Evolutionary conservation across 345 rosid genomes (phyloP).

Genomic region (Psidium friedrichsthalianum): DNA sequence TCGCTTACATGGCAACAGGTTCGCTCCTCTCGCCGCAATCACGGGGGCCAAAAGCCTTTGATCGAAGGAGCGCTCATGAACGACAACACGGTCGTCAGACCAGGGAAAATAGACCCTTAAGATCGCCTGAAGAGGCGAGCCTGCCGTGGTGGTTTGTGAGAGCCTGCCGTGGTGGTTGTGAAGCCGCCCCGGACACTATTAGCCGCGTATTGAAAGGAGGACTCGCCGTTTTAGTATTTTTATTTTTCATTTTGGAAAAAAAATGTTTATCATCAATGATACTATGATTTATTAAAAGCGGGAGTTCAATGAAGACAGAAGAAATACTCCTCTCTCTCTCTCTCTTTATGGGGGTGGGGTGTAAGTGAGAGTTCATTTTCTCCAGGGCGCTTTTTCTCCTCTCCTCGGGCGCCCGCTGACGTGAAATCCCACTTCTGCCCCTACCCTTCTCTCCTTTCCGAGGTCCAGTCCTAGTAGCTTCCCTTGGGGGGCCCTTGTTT

Average conservation of each 20-base stretch:
- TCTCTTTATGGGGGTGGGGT: not conserved
- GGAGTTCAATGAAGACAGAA: not conserved
- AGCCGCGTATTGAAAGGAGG: rapidly evolving
- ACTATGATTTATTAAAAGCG: not conserved
- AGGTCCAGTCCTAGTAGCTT: not conserved
- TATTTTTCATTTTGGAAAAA: no score
- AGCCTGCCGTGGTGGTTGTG: no score
- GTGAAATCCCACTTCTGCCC: not conserved
- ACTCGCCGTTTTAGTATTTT: not conserved
- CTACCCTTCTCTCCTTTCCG: not conserved
- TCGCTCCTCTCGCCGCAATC: not conserved
- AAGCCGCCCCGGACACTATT: rapidly evolving
- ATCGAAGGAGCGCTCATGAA: not conserved
- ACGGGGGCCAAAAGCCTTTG: not conserved
- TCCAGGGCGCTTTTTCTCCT: not conserved
- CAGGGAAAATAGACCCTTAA: not conserved
- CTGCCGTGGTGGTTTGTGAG: not conserved
- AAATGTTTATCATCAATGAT: not conserved
- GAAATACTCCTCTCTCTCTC: not conserved
- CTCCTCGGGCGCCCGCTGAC: not conserved
- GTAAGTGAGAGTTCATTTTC: not conserved
- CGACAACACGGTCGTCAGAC: not conserved
- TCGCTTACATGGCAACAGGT: not conserved
- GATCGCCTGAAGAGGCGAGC: rapidly evolving
- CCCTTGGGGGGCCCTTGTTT: not conserved